Evolutionary conservation across 768 basidiomycete genomes (phyloP), one percentile per base, ranked within the genome.

Genomic region (Gloeostereum incarnatum): DNA sequence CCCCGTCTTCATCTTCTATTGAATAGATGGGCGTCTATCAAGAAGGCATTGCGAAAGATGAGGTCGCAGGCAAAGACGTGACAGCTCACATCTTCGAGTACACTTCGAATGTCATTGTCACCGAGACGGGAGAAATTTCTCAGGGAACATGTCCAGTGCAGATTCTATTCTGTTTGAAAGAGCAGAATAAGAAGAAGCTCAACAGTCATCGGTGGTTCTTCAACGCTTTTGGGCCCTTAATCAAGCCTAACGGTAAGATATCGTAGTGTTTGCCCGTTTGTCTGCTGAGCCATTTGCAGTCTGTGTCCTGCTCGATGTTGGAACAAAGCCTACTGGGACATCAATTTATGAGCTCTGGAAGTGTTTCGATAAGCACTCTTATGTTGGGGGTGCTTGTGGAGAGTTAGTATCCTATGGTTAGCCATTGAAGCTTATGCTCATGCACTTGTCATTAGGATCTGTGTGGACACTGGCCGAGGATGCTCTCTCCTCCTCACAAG

Each of bases 121-220:
- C 82, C 4, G 81, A 85, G 8, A 68, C 67, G 1, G 89, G 89
- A 18, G 89, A 93, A 56, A 81, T 91, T 9, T 76, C 79, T 0
- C 66, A 71, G 36, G 74, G 79, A n/a, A 60, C 72, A 1, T 87
- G 84, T 50, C 81, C 91, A 1, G 77, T 89, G 42, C 93, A 92
- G 58, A 70, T 88, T 48, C 65, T 98, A 32, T 92, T 92, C 65
- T 91, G 89, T 53, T 64, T 93, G 51, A 93, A 93, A 60, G 90
- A 93, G 57, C 86, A 89, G 63, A 96, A 93, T 71, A 91, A 91
- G 70, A 93, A 94, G 71, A 94, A 96, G 58, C 70, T 94, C 49
- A 94, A 94, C 65, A 86, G 83, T 49, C 91, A 96, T 52, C 75
- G 92, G 14, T 96, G 92, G 92, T 94, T 94, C 69, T 94, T 96